phyloP scores from a whole-genome alignment of 1,284 basidiomycete species.

The Puccinia horiana region DNA sequence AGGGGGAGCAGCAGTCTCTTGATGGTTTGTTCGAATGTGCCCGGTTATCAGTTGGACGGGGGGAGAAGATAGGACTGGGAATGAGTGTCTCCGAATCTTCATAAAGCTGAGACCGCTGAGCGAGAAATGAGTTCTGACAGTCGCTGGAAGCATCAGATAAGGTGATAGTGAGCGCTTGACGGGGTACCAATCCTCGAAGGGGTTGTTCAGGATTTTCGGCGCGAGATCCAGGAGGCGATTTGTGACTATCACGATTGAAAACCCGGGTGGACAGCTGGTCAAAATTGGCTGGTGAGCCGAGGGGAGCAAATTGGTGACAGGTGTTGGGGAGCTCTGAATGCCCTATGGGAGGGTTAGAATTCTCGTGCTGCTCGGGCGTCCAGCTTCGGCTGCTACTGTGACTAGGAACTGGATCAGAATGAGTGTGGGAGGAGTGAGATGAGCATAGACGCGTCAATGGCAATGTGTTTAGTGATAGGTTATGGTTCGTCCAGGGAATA shows the following conservation, averaged over 20 bases:
- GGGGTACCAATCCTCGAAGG: not conserved
- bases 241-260: not conserved
- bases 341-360: not conserved
- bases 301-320: not conserved
- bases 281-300: slow-evolving; percentile 21
- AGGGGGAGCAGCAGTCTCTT: not conserved
- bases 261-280: not conserved
- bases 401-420: slow-evolving; percentile 17
- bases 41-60: not conserved
- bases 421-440: slow-evolving; percentile 21
- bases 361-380: slow-evolving; percentile 31
- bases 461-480: not conserved
- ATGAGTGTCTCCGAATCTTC: slow-evolving; percentile 23
- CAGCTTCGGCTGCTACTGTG: slow-evolving; percentile 35
- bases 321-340: not conserved
- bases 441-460: slow-evolving; percentile 11
- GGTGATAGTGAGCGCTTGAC: not conserved
- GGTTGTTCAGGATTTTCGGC: not conserved
- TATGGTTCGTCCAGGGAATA: not conserved
- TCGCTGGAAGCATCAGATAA: slow-evolving; percentile 30
- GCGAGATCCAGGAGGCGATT: not conserved
- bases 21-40: not conserved
- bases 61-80: slow-evolving; percentile 9
- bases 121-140: not conserved
- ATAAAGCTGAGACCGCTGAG: slow-evolving; percentile 10